phyloP scores from a whole-genome alignment of 192 early-diverging fungal species.

The Backusella sp. region DNA sequence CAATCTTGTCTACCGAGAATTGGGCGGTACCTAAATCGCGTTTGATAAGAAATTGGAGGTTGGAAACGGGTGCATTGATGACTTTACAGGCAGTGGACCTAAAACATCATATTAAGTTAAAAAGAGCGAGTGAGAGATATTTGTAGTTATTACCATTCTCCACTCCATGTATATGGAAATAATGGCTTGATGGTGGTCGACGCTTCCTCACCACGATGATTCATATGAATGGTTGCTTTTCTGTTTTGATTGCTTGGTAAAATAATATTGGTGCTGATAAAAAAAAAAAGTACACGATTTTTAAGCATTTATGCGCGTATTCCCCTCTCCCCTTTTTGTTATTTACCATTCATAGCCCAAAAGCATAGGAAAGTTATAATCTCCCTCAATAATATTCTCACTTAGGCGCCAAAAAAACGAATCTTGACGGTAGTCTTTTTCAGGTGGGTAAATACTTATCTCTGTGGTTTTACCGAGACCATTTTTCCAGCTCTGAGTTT shows the following conservation, averaged over 20 bases:
- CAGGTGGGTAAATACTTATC: conserved; percentile 53
- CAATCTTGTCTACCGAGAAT: conserved; percentile 33
- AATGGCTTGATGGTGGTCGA: conserved; percentile 48
- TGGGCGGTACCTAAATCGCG: conserved; percentile 30
- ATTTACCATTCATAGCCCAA: conserved; percentile 57
- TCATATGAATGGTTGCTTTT: conserved; percentile 41
- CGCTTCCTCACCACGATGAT: conserved; percentile 54
- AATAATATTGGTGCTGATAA: conserved; percentile 29
- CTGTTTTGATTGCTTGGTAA: conserved; percentile 19
- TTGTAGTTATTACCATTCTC: conserved; percentile 43
- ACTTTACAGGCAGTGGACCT: conserved; percentile 33
- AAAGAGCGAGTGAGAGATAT: not conserved
- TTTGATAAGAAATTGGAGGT: conserved; percentile 34
- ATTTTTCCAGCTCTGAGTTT: conserved; percentile 55
- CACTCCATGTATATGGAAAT: conserved; percentile 57
- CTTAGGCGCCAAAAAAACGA: conserved; percentile 59
- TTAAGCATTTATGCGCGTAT: not conserved
- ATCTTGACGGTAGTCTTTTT: conserved; percentile 43
- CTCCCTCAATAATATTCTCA: conserved; percentile 22
- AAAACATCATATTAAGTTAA: not conserved
- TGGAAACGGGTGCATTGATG: conserved; percentile 31
- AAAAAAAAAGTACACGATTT: no score
- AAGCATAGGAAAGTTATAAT: conserved; percentile 48
- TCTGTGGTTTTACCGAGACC: conserved; percentile 60
- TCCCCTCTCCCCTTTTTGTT: not conserved